Evolutionary conservation across 352 stramenopile species (phyloP).

Genomic region (Pythium scleroteichum): DNA sequence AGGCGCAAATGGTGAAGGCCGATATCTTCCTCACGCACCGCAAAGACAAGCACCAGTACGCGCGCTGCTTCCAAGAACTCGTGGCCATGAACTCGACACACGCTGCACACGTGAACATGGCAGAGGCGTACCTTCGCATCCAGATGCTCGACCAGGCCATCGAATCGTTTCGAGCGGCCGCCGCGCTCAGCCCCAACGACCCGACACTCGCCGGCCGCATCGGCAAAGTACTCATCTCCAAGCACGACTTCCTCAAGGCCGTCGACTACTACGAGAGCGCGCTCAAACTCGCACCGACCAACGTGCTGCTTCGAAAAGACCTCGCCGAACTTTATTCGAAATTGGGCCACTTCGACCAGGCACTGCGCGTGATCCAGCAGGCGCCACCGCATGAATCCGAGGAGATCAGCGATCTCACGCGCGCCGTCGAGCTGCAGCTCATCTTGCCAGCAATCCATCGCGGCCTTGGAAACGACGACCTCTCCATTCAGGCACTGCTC

Average conservation of each 20-base stretch:
- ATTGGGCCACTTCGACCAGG: constrained; percentile 83
- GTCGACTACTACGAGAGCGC: constrained; percentile 94
- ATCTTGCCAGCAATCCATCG: constrained; percentile 82
- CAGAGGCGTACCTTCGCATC: constrained; percentile 92
- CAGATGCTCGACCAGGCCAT: constrained; percentile 90
- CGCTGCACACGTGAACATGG: constrained; percentile 82
- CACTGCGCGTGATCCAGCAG: constrained; percentile 78
- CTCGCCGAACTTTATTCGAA: constrained; percentile 90
- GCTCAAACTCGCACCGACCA: constrained; percentile 72
- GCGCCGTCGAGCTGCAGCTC: constrained; percentile 74
- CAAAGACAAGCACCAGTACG: constrained; percentile 91
- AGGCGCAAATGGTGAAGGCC: constrained; percentile 92
- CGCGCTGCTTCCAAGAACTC: constrained; percentile 88
- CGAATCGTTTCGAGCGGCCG: constrained; percentile 69
- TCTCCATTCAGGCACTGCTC: constrained; percentile 78
- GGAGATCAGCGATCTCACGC: constrained; percentile 64
- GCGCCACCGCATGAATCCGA: constrained; percentile 63
- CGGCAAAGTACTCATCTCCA: constrained; percentile 89
- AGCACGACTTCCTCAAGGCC: constrained; percentile 93
- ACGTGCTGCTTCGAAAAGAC: constrained; percentile 86
- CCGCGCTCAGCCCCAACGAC: constrained; percentile 58
- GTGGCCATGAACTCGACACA: constrained; percentile 77
- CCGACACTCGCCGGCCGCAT: constrained; percentile 85
- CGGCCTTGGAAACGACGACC: constrained; percentile 61
- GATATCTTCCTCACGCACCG: constrained; percentile 92